Evolutionary conservation across 257 asterid species (phyloP), one percentile per base, ranked within the genome.

Genomic region (Buddleja alternifolia): DNA sequence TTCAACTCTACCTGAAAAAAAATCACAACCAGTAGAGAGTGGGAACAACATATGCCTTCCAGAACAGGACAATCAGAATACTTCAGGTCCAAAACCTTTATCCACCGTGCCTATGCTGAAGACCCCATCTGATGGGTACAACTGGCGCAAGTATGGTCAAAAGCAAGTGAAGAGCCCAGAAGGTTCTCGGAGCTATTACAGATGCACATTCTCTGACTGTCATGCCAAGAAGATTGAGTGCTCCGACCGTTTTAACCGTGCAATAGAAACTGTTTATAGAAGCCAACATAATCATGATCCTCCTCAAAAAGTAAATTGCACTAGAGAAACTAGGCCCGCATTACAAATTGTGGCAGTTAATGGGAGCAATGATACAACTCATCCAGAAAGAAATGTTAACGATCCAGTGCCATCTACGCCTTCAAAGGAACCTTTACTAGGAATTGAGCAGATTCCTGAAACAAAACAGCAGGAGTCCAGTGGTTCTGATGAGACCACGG

Each of bases 111-210:
- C 89, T 73, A 60, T 73, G 52, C 81, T 48, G 19, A 88, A 73
- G 78, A 79, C 76, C 52, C 82, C 88, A 53, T 73, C 81, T 54
- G 98, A 92, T 76, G 98, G 98, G 75, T 92, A 80, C 82, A 92
- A 92, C 76, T 92, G 97, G 98, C 87, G 97, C 72, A 92, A 92
- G 84, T 92, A 92, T 76, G 98, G 97, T 73, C 96, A 92, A 70
- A 92, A 92, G 90, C 96, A 87, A 86, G 97, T 92, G 70, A 92
- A 90, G 89, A 86, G 91, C 82, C 98, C 97, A 47, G 90, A 84
- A 80, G 98, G 98, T 70, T 88, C 91, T 71, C 86, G 97, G 53
- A 92, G 98, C 83, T 92, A 90, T 74, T 90, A 92, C 84, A 80
- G 96, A 84, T 92, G 98, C 88, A 88, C 95, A 48, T 75, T 82